These are phyloP conservation scores for Lactarius vividus DNA, from an alignment of 768 basidiomycete genomes.

Conservation along the genomic window DNA sequence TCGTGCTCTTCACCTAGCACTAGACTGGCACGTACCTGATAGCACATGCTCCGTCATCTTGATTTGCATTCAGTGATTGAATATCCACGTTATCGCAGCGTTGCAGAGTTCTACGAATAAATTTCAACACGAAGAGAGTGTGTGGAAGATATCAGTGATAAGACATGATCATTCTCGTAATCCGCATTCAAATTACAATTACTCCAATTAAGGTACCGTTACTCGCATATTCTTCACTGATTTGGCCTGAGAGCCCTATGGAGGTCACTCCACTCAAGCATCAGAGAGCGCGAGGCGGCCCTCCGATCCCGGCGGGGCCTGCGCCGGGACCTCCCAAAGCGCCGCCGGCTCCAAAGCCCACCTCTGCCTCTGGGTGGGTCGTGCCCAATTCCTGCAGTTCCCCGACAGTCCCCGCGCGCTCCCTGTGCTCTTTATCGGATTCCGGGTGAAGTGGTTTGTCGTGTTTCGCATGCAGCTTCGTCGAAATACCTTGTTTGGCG, in stretches of 20 bases:
- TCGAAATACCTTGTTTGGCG: not conserved
- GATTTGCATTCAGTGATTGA: not conserved
- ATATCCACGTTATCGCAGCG: not conserved
- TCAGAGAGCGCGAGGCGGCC: not conserved
- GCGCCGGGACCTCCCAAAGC: not conserved
- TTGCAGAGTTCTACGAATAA: not conserved
- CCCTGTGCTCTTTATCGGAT: not conserved
- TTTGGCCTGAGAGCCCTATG: not conserved
- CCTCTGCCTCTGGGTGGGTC: not conserved
- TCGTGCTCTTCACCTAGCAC: not conserved
- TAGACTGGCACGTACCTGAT: slow-evolving; percentile 4
- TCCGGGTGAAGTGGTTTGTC: slow-evolving; percentile 1
- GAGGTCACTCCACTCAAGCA: not conserved
- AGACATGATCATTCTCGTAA: not conserved
- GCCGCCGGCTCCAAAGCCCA: not conserved
- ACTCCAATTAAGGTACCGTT: not conserved
- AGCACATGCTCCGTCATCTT: slow-evolving; percentile 7
- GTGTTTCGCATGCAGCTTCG: not conserved
- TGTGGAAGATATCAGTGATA: not conserved
- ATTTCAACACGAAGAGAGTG: not conserved
- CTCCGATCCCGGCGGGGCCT: not conserved
- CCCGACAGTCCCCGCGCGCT: not conserved
- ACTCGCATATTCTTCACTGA: too few species aligned
- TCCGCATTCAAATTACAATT: not conserved
- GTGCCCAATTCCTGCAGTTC: not conserved